Evolutionary conservation across 1,139 yeast species (phyloP).

Genomic region (Casaregolazyma suthepensis): DNA sequence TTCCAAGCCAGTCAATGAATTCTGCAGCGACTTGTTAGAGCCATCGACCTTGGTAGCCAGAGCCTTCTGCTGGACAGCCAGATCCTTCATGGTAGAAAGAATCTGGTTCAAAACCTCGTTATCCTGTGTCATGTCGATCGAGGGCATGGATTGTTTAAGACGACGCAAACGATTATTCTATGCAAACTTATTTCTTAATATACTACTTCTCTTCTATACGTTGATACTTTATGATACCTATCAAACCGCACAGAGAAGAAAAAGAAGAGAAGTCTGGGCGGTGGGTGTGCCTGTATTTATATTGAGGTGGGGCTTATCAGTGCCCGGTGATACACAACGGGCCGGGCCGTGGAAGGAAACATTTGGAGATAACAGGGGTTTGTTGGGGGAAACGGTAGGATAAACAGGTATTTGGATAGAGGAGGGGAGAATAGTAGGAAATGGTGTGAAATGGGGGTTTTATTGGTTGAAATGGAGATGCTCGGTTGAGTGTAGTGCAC

Average conservation of each 20-base stretch:
- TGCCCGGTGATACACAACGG: neutral
- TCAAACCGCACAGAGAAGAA: neutral
- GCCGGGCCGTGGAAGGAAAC: neutral
- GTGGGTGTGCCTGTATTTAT: neutral
- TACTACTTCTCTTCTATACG: neutral
- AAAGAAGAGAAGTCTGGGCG: neutral
- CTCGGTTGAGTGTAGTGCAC: neutral
- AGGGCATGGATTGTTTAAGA: neutral
- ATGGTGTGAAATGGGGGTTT: neutral
- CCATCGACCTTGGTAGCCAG: slow-evolving; percentile 15
- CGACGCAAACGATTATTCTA: neutral
- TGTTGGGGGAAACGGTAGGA: neutral
- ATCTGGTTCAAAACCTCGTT: slow-evolving; percentile 8
- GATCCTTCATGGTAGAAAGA: slow-evolving; percentile 10
- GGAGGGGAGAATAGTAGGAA: neutral
- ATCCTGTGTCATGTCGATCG: slow-evolving; percentile 2
- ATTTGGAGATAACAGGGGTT: neutral
- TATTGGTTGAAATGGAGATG: neutral
- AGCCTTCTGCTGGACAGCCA: slow-evolving; percentile 12
- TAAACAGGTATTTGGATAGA: neutral
- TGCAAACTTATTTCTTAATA: no score
- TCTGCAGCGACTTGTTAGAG: slow-evolving; percentile 11
- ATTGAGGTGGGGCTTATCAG: neutral
- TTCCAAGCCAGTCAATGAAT: slow-evolving; percentile 3
- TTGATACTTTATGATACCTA: neutral